phyloP scores from a whole-genome alignment of 2,329 filamentous ascomycete species.

The Colletotrichum gloeosporioides region DNA sequence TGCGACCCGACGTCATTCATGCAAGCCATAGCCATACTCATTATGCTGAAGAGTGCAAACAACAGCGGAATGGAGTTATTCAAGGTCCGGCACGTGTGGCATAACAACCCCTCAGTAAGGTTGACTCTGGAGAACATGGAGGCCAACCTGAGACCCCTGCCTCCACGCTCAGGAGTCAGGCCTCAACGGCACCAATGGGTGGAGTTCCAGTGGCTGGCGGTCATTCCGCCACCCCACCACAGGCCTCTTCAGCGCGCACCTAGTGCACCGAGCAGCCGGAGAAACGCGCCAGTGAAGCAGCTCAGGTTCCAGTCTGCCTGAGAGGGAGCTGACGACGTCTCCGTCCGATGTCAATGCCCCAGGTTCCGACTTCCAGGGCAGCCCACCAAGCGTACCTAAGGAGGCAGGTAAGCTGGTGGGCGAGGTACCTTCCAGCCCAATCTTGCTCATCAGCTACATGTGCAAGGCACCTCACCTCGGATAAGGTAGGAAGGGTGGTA shows the following conservation, averaged over 20 bases:
- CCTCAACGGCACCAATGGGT: slow-evolving; percentile 13
- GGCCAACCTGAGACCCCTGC: slow-evolving; percentile 3
- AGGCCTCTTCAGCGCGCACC: slow-evolving; percentile 16
- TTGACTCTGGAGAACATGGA: not conserved
- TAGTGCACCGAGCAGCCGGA: slow-evolving; percentile 21
- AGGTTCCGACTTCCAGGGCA: not conserved
- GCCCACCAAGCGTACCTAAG: not conserved
- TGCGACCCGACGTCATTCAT: not conserved
- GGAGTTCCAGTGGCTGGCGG: not conserved
- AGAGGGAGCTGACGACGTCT: slow-evolving; percentile 22
- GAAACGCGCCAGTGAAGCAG: slow-evolving; percentile 16
- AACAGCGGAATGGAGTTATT: not conserved
- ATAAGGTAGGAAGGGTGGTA: not conserved
- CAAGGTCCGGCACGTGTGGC: not conserved
- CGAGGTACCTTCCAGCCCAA: not conserved
- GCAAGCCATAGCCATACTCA: not conserved
- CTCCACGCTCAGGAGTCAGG: not conserved
- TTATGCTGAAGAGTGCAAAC: not conserved
- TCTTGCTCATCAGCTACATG: not conserved
- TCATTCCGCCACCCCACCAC: slow-evolving; percentile 9
- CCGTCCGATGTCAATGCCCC: slow-evolving; percentile 19
- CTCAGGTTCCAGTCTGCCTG: slow-evolving; percentile 17
- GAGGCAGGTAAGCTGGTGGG: not conserved
- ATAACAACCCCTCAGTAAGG: not conserved
- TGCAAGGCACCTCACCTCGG: not conserved